Base-by-base conservation (phyloP, 192 early-diverging fungal species). In the Oehlia diaphana region DNA sequence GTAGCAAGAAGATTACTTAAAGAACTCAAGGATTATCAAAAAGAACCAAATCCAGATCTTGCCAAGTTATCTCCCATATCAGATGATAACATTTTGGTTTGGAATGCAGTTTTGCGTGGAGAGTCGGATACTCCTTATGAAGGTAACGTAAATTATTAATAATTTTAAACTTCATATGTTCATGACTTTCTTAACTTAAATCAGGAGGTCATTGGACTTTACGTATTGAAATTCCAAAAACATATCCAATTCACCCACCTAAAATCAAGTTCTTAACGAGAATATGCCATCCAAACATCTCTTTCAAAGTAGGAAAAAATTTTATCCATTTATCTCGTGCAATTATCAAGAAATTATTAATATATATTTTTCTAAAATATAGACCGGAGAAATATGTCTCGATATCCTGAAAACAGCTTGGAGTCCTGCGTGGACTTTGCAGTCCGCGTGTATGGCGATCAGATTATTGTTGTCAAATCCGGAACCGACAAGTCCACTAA, bases 311-410 rank as follows among this genome's bases (percentile, higher is more conserved):
- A 85, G 84, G 78, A 75, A 49, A 35, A 78, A 47, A 44, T 8
- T 47, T 47, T 47, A 74, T 74, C 5, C 4, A 58, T 19, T 58
- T 58, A 58, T 58, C 19, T 4, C 19, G 19, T 58, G 16, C 6
- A n/a, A 0, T 16, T 58, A 14, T 58, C 19, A 58, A 58, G 12
- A 44, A 58, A 58, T 21, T 58, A 58, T 58, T 58, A 53, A 19
- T 68, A 16, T 12, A 19, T 47, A 68, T n/a, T 63, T 76, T 64
- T 63, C 42, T n/a, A 19, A 61, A 35, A 21, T 69, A 70, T 85
- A 96, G 89, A 96, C 95, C 0, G 98, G 98, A 23, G 96, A 98
- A 82, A 98, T 99, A 73, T 99, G 98, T 76, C 87, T 99, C 72
- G 98, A 99, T 86, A 90, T 99, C 49, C 87, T 99, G 50, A 96